phyloP scores from a whole-genome alignment of 1,284 basidiomycete genomes.

The Irpex sp. region DNA sequence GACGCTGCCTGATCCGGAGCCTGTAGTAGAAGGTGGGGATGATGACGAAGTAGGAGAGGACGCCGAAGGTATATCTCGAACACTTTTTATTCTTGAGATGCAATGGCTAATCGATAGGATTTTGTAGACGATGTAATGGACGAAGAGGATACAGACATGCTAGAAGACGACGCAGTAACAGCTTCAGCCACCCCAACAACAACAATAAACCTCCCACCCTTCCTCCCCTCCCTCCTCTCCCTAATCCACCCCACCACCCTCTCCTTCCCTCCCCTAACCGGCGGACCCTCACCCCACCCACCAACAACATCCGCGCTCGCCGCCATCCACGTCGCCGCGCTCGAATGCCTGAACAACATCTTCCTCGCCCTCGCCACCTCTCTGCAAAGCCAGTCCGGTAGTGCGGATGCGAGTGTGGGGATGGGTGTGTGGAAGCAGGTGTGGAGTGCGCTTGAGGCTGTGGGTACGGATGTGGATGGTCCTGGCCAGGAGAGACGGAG shows the following conservation, averaged over 20 bases:
- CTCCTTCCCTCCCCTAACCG: conserved; percentile 72
- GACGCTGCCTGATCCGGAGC: conserved; percentile 74
- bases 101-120: background rate
- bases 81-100: too few species aligned
- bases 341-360: conserved; percentile 90
- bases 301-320: conserved; percentile 82
- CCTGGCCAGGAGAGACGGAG: conserved; percentile 62
- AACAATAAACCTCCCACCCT: conserved; percentile 40
- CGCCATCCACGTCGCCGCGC: conserved; percentile 77
- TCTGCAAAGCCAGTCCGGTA: conserved; percentile 33
- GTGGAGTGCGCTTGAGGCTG: conserved; percentile 50
- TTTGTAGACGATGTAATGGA: conserved; percentile 32
- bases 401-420: conserved; percentile 41
- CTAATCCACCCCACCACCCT: conserved; percentile 71
- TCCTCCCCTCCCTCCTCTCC: conserved; percentile 59
- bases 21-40: conserved; percentile 23
- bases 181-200: conserved; percentile 16
- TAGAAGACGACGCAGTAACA: conserved; percentile 17
- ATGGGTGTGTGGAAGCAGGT: conserved; percentile 55
- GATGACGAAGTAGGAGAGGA: conserved; percentile 22
- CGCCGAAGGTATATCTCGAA: conserved; percentile 23
- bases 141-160: conserved; percentile 20
- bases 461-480: conserved; percentile 55
- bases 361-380: conserved; percentile 68
- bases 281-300: conserved; percentile 68